Conservation (phyloP, 352 stramenopile species). For the Discostella stelligera region DNA sequence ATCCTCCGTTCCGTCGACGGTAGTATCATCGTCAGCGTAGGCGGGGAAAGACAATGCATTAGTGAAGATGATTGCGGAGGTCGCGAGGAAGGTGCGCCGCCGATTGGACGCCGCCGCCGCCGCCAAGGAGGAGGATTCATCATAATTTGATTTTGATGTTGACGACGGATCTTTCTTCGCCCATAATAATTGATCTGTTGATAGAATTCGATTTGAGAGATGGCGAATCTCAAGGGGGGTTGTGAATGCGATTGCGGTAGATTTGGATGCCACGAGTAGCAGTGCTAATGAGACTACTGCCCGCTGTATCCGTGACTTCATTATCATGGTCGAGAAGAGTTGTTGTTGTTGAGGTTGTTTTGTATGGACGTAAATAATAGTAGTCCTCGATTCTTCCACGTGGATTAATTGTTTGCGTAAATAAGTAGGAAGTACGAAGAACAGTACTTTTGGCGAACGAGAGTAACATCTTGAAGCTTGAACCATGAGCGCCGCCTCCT, state of each 20-base stretch:
- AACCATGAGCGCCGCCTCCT: constrained; percentile 30
- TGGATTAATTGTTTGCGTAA: no score
- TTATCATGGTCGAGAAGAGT: neutral
- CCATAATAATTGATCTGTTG: neutral
- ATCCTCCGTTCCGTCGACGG: neutral
- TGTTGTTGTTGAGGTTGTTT: neutral
- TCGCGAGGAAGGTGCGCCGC: constrained; percentile 31
- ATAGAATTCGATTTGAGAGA: neutral
- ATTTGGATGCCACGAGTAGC: constrained; percentile 16
- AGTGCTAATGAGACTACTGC: constrained; percentile 2
- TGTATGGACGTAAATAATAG: no score
- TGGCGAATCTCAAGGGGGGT: neutral
- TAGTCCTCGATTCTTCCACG: no score
- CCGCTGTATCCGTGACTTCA: neutral
- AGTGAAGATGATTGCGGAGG: constrained; percentile 26
- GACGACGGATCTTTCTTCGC: no score
- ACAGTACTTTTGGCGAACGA: no score
- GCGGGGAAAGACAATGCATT: constrained; percentile 16
- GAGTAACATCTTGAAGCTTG: no score
- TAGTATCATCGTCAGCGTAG: constrained; percentile 13
- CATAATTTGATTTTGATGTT: no score
- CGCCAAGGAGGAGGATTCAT: neutral
- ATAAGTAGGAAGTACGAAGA: no score
- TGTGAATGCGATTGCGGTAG: constrained; percentile 14
- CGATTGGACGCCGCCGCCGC: neutral